phyloP scores from a whole-genome alignment of 129 eudicot species.

The Artemisia tridentata region DNA sequence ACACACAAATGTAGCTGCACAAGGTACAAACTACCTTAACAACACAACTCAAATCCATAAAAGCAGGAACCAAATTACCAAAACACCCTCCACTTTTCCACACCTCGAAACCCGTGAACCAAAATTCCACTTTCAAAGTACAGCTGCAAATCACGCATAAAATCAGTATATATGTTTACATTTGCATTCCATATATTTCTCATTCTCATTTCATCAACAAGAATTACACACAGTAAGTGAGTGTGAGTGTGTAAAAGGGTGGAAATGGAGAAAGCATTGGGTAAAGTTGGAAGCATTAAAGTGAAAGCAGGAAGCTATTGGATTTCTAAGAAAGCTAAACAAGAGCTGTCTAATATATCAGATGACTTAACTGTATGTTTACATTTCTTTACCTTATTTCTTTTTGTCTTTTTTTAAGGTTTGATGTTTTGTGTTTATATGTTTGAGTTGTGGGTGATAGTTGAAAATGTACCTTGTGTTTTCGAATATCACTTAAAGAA shows the following conservation, averaged over 20 bases:
- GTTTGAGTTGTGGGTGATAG: background rate
- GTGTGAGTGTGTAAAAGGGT: constrained; percentile 22
- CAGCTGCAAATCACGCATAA: constrained; percentile 29
- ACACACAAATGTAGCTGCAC: too few relatives aligned
- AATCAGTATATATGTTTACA: constrained; percentile 7
- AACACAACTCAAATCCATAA: background rate
- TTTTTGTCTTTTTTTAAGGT: background rate
- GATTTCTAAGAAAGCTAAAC: constrained; percentile 65
- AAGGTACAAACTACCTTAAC: too few relatives aligned
- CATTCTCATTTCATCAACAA: background rate
- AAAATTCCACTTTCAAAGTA: constrained; percentile 7
- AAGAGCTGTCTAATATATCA: constrained; percentile 53
- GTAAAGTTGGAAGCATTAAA: constrained; percentile 58
- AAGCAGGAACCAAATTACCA: constrained; percentile 3
- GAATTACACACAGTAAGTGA: background rate
- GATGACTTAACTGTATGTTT: constrained; percentile 50
- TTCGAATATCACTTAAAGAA: too few relatives aligned
- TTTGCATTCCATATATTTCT: background rate
- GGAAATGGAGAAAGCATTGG: constrained; percentile 60
- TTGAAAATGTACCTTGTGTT: constrained; percentile 17
- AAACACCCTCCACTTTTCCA: background rate
- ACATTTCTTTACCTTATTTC: background rate
- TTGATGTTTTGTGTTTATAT: background rate
- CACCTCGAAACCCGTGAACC: constrained; percentile 12
- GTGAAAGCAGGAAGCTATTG: constrained; percentile 55